These are phyloP conservation scores for Kregervanrija delftensis DNA, from an alignment of 805 yeast species.

Conservation along the genomic window DNA sequence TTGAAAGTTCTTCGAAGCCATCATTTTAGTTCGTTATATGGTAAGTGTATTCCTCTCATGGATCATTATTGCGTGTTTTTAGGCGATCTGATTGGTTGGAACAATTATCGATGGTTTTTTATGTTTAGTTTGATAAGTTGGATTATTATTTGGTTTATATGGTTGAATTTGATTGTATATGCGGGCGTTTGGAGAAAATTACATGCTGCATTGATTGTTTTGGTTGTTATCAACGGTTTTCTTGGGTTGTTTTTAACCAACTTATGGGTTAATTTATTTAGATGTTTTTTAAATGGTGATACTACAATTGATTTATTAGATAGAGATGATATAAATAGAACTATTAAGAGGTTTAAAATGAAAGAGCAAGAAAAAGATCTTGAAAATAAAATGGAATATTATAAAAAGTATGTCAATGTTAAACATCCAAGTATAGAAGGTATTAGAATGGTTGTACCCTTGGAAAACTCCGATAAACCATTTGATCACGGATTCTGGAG, in stretches of 20 bases:
- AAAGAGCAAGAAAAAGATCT: too few relatives aligned
- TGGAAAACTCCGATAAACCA: constrained; percentile 27
- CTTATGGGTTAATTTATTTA: constrained; percentile 36
- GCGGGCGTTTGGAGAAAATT: constrained; percentile 4
- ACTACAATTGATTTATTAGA: constrained; percentile 25
- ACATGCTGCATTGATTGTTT: constrained; percentile 20
- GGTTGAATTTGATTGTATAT: constrained; percentile 30
- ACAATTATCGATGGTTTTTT: constrained; percentile 55
- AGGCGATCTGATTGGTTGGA: constrained; percentile 63
- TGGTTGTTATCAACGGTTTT: constrained; percentile 37
- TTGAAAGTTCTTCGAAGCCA: constrained; percentile 63
- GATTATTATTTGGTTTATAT: constrained; percentile 32
- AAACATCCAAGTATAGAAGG: constrained; percentile 25
- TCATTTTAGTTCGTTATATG: constrained; percentile 48
- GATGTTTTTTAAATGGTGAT: constrained; percentile 36
- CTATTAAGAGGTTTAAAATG: not conserved
- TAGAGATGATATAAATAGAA: constrained; percentile 22
- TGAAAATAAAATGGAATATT: constrained; percentile 5
- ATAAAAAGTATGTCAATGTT: constrained; percentile 38
- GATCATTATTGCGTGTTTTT: constrained; percentile 85
- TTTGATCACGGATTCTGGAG: constrained; percentile 31
- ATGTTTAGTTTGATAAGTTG: constrained; percentile 38
- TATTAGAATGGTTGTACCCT: constrained; percentile 32
- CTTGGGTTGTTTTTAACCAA: constrained; percentile 38
- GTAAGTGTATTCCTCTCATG: constrained; percentile 60